Base-by-base conservation (phyloP, 495 filamentous ascomycete species). In the Hypoxylon fragiforme region DNA sequence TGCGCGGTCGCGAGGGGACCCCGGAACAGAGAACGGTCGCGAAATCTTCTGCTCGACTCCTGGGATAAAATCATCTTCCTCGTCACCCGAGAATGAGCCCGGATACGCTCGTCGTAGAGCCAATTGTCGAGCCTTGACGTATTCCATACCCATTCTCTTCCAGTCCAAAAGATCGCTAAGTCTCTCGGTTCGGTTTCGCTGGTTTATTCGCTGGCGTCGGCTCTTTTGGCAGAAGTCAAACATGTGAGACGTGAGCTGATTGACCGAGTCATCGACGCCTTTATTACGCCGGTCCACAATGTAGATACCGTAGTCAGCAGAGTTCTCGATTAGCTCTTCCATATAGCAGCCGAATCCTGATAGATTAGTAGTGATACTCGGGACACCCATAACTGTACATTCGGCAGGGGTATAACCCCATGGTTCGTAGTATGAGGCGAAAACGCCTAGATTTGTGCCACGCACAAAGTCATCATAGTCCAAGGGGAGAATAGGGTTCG, bases 131-230 rank as follows among this genome's bases (percentile, higher is more conserved):
- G 94, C 94, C 74, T 98, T 98, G 72, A 96, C 89, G 60, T 98
- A 98, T 70, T 98, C 94, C 88, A 97, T 83, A 8, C 94, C 94
- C 94, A 98, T 98, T 32, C 94, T 80, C 79, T 98, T 98, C 94
- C 94, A 98, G 71, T 98, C 94, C 38, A 98, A 77, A 22, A 98
- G 78, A 68, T 98, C 94, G 61, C 91, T 95, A 41, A 98, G 74
- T 16, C 94, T 83, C 74, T 98, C 94, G 0, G 95, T 97, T n/a
- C 94, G 84, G 74, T 98, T 98, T 13, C 94, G 84, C 75, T 97
- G 95, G 75, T 98, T 98, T 77, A 98, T 98, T 15, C 94, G 87
- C 69, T 98, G 94, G 28, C 94, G 84, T 50, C 91, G 85, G 70
- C 89, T 95, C 81, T 97, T 98, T 54, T 78, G 74, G n/a, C 90